Evolutionary conservation across 176 grass and related monocot species (phyloP).

Genomic region (Juncus effusus): DNA sequence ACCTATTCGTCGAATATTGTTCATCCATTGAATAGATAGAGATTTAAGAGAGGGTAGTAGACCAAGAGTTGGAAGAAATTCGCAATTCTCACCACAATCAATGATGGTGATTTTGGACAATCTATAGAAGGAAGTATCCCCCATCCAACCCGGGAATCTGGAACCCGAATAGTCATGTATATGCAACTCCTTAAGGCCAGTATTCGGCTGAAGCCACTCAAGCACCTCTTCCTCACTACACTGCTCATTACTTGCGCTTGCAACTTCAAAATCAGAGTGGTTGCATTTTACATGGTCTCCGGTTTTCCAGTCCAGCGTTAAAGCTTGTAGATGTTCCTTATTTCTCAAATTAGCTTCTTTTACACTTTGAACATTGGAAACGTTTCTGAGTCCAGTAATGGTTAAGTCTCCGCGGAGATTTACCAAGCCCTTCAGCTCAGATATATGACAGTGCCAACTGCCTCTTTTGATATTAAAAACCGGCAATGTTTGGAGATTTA

Average conservation of each 20-base stretch:
- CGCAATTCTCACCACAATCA: background rate
- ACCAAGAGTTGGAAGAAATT: slow-evolving; percentile 24
- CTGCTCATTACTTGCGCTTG: background rate
- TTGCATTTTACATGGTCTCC: background rate
- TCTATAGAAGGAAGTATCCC: slow-evolving; percentile 19
- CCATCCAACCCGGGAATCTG: slow-evolving; percentile 26
- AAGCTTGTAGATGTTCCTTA: slow-evolving; percentile 15
- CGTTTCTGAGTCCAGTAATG: slow-evolving; percentile 23
- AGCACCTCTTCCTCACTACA: slow-evolving; percentile 25
- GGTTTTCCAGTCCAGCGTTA: slow-evolving; percentile 16
- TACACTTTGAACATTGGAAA: background rate
- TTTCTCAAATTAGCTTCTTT: slow-evolving; percentile 6
- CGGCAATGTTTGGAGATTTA: slow-evolving; percentile 24
- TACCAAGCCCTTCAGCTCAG: slow-evolving; percentile 19
- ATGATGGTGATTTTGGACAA: slow-evolving; percentile 11
- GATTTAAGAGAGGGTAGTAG: slow-evolving; percentile 21
- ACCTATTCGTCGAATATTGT: background rate
- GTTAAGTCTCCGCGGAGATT: slow-evolving; percentile 24
- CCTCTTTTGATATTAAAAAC: background rate
- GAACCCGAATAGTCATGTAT: background rate
- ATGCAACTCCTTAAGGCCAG: background rate
- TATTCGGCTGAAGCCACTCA: background rate
- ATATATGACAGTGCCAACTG: slow-evolving; percentile 5
- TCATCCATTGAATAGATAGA: slow-evolving; percentile 13
- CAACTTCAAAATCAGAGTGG: background rate